Base-by-base conservation (phyloP, 495 filamentous ascomycete species). In the Aspergillus taichungensis region DNA sequence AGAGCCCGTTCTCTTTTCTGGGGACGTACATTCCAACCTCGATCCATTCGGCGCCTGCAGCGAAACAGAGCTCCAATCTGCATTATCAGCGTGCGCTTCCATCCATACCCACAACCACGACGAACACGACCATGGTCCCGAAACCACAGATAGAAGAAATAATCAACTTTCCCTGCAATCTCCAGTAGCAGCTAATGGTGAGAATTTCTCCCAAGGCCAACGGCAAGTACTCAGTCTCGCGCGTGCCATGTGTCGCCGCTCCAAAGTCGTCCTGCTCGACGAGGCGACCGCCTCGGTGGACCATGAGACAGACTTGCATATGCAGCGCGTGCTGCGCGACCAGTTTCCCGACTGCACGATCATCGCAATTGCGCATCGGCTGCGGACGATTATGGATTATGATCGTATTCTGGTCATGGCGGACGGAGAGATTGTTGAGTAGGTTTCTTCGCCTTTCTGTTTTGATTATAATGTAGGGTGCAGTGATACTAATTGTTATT, bases 141-240 rank as follows among this genome's bases (percentile, higher is more conserved):
- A 44, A 24, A 46, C 30, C 14, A 34, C 14, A 2, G 13, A 31
- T 34, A 30, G 14, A 8, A 44, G 30, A 13, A 40, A 59, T 18
- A 49, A 11, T 10, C 30, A 33, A 8, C 56, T 63, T 33, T 54
- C 53, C 18, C 40, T 65, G 5, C 54, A 66, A 44, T 68, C 69
- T 9, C 63, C 52, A 5, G 68, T 82, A 6, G 75, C 78, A 13
- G 67, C 70, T 8, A 75, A 74, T n/a, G 78, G 75, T 9, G 77
- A 74, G 62, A 74, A 78, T 42, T 68, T 83, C 46, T 76, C 71
- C 42, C 79, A 82, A 43, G 80, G 80, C 8, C 75, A 83, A 55
- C 54, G 78, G 11, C 78, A 82, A 53, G 68, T 82, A 11, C 64
- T 84, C 8, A 74, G 75, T 27, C 71, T 83, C 3, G 78, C 76